Conservation (phyloP, 2,329 filamentous ascomycete genomes). For the Diaporthe ampelina region DNA sequence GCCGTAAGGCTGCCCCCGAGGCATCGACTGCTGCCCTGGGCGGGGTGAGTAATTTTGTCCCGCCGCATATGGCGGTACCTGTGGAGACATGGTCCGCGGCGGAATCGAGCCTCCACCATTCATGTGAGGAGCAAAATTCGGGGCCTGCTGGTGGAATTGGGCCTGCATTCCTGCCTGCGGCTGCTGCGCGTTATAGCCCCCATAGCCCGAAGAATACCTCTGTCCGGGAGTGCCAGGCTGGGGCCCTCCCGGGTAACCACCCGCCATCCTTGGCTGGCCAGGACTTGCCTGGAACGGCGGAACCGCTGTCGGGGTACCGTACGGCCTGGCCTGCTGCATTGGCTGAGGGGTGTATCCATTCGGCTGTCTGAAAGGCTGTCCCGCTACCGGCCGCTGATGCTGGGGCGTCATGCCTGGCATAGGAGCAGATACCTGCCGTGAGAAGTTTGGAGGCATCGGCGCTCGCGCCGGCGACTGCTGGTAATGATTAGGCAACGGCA, state of each 20-base stretch:
- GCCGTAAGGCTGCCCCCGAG: slow-evolving; percentile 39
- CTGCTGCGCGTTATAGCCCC: slow-evolving; percentile 47
- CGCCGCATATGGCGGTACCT: slow-evolving; percentile 50
- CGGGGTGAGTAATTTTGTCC: slow-evolving; percentile 56
- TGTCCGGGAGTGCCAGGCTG: slow-evolving; percentile 59
- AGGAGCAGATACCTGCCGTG: slow-evolving; percentile 55
- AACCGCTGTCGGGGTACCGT: slow-evolving; percentile 59
- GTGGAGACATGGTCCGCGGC: slow-evolving; percentile 60
- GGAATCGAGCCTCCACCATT: slow-evolving; percentile 60
- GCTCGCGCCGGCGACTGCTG: slow-evolving; percentile 57
- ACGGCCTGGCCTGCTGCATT: slow-evolving; percentile 66
- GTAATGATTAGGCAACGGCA: slow-evolving; percentile 60
- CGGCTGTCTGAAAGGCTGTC: slow-evolving; percentile 64
- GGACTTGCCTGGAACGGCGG: slow-evolving; percentile 60
- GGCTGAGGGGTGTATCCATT: slow-evolving; percentile 63
- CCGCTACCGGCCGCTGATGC: slow-evolving; percentile 54
- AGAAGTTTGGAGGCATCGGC: slow-evolving; percentile 54
- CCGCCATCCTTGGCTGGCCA: slow-evolving; percentile 58
- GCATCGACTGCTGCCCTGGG: slow-evolving; percentile 46
- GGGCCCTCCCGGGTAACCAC: slow-evolving; percentile 55
- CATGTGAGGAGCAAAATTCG: slow-evolving; percentile 55
- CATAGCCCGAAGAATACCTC: slow-evolving; percentile 53
- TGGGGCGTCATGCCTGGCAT: slow-evolving; percentile 56
- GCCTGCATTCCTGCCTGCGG: slow-evolving; percentile 43
- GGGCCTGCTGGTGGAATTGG: slow-evolving; percentile 50